Evolutionary conservation across 306 rosid species (phyloP).

Genomic region (Prunus padus): DNA sequence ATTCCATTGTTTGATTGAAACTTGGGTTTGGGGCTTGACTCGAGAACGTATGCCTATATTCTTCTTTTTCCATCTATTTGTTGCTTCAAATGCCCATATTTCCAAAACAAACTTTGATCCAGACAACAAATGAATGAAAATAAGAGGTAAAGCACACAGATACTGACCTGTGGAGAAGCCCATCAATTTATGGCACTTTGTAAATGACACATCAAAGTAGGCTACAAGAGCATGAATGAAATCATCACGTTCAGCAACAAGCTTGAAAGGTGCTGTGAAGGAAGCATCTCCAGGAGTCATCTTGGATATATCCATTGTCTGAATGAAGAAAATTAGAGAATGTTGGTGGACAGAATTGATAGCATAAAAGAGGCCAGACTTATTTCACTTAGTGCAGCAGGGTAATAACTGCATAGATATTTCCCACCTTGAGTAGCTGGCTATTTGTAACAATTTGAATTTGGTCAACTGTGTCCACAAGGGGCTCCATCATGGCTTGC

Average conservation of each 20-base stretch:
- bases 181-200: slow-evolving; percentile 85
- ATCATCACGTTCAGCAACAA: slow-evolving; percentile 84
- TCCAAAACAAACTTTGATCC: not conserved
- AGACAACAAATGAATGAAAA: slow-evolving; percentile 5
- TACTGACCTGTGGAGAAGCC: slow-evolving; percentile 93
- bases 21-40: not conserved
- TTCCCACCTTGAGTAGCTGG: slow-evolving; percentile 81
- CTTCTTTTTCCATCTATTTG: not conserved
- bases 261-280: slow-evolving; percentile 91
- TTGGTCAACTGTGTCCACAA: slow-evolving; percentile 94
- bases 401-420: not conserved
- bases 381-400: not conserved
- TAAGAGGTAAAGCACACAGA: slow-evolving; percentile 21
- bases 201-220: slow-evolving; percentile 89
- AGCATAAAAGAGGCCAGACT: not conserved
- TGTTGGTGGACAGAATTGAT: slow-evolving; percentile 5
- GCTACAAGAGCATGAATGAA: slow-evolving; percentile 95
- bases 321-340: slow-evolving; percentile 34
- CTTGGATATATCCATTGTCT: slow-evolving; percentile 98
- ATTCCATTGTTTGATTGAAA: not conserved
- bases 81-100: not conserved
- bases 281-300: slow-evolving; percentile 94
- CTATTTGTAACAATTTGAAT: slow-evolving; percentile 91
- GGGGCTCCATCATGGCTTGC: slow-evolving; percentile 96
- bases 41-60: not conserved